Evolutionary conservation across 2,329 filamentous ascomycete species (phyloP), one percentile per base, ranked within the genome.

Genomic region (Neonectria neomacrospora): DNA sequence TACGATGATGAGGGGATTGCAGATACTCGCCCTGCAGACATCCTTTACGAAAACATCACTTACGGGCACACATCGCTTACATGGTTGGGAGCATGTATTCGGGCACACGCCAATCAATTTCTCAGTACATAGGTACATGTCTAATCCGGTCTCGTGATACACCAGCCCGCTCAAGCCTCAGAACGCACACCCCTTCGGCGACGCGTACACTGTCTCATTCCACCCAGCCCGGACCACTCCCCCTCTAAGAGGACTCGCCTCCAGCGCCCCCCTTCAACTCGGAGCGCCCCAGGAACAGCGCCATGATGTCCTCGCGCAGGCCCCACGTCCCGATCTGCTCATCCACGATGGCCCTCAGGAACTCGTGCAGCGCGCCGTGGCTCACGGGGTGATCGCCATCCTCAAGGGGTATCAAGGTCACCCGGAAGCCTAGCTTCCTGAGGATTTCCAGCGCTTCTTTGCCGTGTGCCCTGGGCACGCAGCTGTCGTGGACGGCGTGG

Each of bases 361-460:
- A 41, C 37, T 41, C 37, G 8, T 11, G n/a, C 37, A 41, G 16
- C n/a, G 37, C 37, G 37, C 2, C 8, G n/a, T 41, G 37, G 37
- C n/a, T 20, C n/a, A 41, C 37, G 3, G 5, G 8, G n/a, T 41
- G 37, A 11, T 11, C n/a, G 37, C 37, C 37, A 8, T 39, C 7
- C 2, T 41, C 37, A 5, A 41, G 41, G 32, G 20, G 9, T 11
- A 7, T 26, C 30, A 56, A 22, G 20, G 26, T 57, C 12, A 11
- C 52, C 18, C 11, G 12, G 32, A 44, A 64, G 9, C 61, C 61
- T 4, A 64, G 39, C 3, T 39, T 23, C 47, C 37, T 20, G 16
- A 61, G 47, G 5, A 32, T 42, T 20, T 48, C 30, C 22, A 39
- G 22, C 37, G 51, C 61, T 6, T 56, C 44, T 20, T 53, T 64